Base-by-base conservation (phyloP, 140 eudicot species). In the Flaveria floridana region DNA sequence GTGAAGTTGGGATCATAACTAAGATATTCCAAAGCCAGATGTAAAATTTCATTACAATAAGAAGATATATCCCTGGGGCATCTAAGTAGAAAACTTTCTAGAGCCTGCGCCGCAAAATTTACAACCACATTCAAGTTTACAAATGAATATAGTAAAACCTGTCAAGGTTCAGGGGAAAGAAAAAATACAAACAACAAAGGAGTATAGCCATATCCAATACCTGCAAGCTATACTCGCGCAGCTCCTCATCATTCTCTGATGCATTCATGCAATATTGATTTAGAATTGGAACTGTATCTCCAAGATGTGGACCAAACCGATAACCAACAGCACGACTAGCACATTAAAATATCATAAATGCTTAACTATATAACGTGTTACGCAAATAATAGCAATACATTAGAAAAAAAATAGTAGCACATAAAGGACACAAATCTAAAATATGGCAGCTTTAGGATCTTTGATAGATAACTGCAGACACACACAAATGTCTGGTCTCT, bases 171-270 rank as follows among this genome's bases (percentile, higher is more conserved):
- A 39, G 58, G 6, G 50, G 3, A 23, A 57, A 1, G 61, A 47
- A 16, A 11, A 34, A 64, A 71, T 1, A 65, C 28, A 21, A 23
- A 25, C 62, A 50, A 15, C 53, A 50, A n/a, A 62, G 16, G 37
- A 26, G 69, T 66, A 52, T 46, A 55, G 51, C 13, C 50, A 71
- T 26, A 74, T 77, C 12, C 11, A 42, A 64, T 81, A 91, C 99
- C 99, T 95, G 99, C 84, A 95, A 86, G 81, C 99, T 88, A 82
- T 95, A 95, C 86, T 95, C 99, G 51, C 97, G 95, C 79, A 95
- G 97, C 81, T 95, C 99, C 83, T 95, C 99, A 55, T 95, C 97
- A 81, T 91, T 95, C 83, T 95, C 99, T 64, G 99, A 87, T 68
- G 99, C 97, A 81, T 83, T 91, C 85, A 19, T 86, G 77, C 99